phyloP scores from a whole-genome alignment of 352 stramenopile genomes.

The Pythium diclinum region DNA sequence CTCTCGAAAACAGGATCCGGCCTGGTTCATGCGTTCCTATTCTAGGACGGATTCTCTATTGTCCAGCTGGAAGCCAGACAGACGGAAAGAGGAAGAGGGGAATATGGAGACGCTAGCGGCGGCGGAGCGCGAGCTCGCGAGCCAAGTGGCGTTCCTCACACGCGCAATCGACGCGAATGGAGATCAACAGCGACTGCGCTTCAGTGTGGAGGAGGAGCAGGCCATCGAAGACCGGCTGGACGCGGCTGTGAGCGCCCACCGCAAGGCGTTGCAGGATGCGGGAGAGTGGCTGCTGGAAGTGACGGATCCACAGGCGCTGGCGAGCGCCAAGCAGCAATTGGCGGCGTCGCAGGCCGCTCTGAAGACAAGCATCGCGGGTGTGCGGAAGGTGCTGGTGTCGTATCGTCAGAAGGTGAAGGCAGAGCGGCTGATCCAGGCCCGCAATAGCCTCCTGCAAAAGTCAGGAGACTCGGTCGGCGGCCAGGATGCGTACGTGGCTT shows the following conservation, averaged over 20 bases:
- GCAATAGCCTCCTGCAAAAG: constrained; percentile 41
- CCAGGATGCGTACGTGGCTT: constrained; percentile 26
- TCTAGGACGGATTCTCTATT: neutral
- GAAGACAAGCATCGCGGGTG: constrained; percentile 33
- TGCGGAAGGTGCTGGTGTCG: constrained; percentile 59
- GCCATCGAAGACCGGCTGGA: constrained; percentile 55
- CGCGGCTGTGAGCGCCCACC: constrained; percentile 37
- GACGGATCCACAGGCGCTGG: constrained; percentile 28
- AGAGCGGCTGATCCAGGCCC: constrained; percentile 53
- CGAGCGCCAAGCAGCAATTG: constrained; percentile 27
- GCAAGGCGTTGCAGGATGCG: constrained; percentile 32
- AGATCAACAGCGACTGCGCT: constrained; percentile 35
- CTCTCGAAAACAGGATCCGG: neutral
- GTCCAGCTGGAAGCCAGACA: neutral
- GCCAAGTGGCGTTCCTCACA: constrained; percentile 42
- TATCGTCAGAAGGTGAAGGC: constrained; percentile 63
- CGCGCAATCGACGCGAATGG: constrained; percentile 35
- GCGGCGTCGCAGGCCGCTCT: constrained; percentile 33
- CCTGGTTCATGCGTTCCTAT: neutral
- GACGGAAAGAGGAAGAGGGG: neutral
- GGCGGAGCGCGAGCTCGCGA: constrained; percentile 44
- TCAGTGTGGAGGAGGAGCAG: constrained; percentile 60
- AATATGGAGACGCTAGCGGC: constrained; percentile 42
- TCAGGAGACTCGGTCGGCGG: constrained; percentile 7
- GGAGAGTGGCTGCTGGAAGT: constrained; percentile 52